Evolutionary conservation across 2,329 filamentous ascomycete species (phyloP), one percentile per base, ranked within the genome.

Genomic region (Pestalotiopsis sp.): DNA sequence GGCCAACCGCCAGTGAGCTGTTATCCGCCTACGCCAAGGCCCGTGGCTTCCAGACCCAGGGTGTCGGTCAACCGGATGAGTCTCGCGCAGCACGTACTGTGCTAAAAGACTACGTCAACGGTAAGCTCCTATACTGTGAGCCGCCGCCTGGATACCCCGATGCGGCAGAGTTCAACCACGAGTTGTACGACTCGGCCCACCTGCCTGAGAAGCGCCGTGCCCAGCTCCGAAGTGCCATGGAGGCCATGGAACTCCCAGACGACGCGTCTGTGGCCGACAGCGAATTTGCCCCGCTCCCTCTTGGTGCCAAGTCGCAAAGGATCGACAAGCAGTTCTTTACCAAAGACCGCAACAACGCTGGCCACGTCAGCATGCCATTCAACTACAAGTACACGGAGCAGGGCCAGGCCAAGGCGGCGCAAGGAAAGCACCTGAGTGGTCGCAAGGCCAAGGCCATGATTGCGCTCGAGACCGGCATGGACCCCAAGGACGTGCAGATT

Each of bases 61-160:
- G 96, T 76, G 88, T 93, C 41, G 95, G 96, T 9, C 93, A 96
- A 77, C 95, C 96, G 0, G 96, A 99, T 76, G 94, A 97, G 83
- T 97, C 94, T 1, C 89, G 96, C 74, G 96, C 96, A 6, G 94
- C 95, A 4, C 89, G 96, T 66, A 92, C 93, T 74, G 87, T 99
- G 17, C 87, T 99, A 31, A 99, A 99, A 80, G 96, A 99, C 82
- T 99, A 98, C 77, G 96, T 99, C 74, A 97, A 92, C 78, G 96
- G 96, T 71, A 98, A 98, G 82, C 88, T 99, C 0, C 87, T 98
- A 5, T 98, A 92, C 83, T 96, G 94, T 73, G 91, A 95, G 75
- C 95, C 96, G 4, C 96, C 96, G 0, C 95, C 95, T 0, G 83
- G 83, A 4, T 87, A 91, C 38, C 88, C 92, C 52, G 92, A 98